Evolutionary conservation across 2,329 filamentous ascomycete genomes (phyloP), one percentile per base, ranked within the genome.

Genomic region (Metarhizium robertsii): DNA sequence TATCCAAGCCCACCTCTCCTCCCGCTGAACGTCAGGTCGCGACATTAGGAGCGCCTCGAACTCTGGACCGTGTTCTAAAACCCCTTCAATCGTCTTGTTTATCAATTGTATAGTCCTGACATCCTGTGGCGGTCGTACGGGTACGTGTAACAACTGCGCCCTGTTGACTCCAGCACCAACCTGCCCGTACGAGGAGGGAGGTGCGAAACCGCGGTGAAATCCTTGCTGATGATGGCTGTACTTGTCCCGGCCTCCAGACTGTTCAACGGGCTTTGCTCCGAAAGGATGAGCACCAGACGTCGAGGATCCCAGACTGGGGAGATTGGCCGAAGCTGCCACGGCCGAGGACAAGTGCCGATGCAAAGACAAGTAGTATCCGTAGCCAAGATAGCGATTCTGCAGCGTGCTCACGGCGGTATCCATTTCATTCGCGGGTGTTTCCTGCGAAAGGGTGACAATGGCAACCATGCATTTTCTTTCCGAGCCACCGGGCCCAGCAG

Each of bases 41-140:
- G 86, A 87, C 94, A 97, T 97, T 6, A 99, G 79, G 2, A 95
- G 76, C 5, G 92, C 91, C 70, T 99, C 94, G 58, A 96, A 95
- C 65, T 94, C 90, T 0, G 89, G 84, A 0, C 92, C 91, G 61
- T 94, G 84, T 25, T 84, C 82, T 8, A 96, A 74, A 0, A 97
- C 76, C 2, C 81, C 80, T 65, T 97, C 92, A 38, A 95, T 79
- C 0, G 91, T 88, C 67, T 87, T 92, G 72, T 97, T 92, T 58
- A 97, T 95, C 48, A 95, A 79, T 56, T 85, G 85, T 1, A 96
- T 75, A 58, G 87, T 87, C 60, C 84, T 86, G 52, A 96, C 80
- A 62, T 96, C 88, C 6, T 81, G 79, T 1, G 92, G 92, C 6
- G 87, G 79, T 58, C 83, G 83, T 13, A 96, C 86, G 2, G 86